Evolutionary conservation across 805 yeast genomes (phyloP), one percentile per base, ranked within the genome.

Genomic region (Candida andamanensis): DNA sequence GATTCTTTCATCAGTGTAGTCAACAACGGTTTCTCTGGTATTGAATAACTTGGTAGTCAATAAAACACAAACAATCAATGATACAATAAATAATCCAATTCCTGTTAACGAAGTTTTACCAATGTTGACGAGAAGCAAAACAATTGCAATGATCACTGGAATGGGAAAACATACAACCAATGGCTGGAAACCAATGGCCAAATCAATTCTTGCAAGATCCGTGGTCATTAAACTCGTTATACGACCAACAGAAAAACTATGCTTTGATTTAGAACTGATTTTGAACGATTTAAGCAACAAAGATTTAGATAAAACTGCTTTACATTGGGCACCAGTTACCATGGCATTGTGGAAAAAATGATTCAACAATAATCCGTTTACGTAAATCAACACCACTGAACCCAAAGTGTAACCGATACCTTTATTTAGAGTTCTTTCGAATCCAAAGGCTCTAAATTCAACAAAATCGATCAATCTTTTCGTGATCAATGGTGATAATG

Each of bases 391-490:
- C 1, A 63, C 42, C 25, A 78, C 69, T 8, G 83, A 67, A 13
- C 89, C 95, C 29, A 86, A 58, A 6, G 89, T 80, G 44, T 74
- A 82, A 6, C 92, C 95, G 13, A 83, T 65, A 37, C 95, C 95
- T 25, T 58, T 62, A 20, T 77, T 80, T 35, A 63, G 58, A 7
- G 62, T 52, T 16, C 56, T 43, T 8, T 58, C 56, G 10, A 67
- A 54, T 6, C 74, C 72, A 16, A 54, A 49, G 14, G 36, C 38
- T 31, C 70, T 67, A 29, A 51, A 49, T 41, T 72, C 76, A n/a
- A 84, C 83, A 44, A 74, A 83, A 26, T 63, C 63, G 39, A 85
- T 81, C 36, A 86, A 60, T 22, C 72, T 65, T 50, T 77, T 74
- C 3, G 85, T 75, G 8, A 85, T 52, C 42, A 85, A 60, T 1